Evolutionary conservation across 192 early-diverging fungal genomes (phyloP).

Genomic region (Rhizophlyctis rosea): DNA sequence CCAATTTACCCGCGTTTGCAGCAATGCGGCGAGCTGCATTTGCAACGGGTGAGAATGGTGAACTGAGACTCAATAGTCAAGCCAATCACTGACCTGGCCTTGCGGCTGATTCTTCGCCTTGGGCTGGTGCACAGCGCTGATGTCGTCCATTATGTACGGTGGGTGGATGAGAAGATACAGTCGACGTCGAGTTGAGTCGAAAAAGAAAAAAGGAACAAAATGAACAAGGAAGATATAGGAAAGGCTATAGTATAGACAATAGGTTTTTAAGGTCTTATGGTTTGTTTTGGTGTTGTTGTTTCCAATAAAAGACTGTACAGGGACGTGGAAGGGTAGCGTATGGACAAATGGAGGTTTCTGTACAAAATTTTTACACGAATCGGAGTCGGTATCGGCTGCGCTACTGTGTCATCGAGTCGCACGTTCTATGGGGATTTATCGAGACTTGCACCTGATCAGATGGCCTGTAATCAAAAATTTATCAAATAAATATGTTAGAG

Average conservation of each 20-base stretch:
- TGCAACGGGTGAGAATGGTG: no score
- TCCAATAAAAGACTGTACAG: background rate
- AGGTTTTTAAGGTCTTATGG: background rate
- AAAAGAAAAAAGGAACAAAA: background rate
- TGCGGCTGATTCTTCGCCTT: conserved; percentile 67
- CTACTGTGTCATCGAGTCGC: no score
- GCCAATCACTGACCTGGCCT: conserved; percentile 57
- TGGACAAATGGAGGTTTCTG: background rate
- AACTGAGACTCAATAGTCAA: no score
- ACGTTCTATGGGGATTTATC: no score
- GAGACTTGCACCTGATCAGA: no score
- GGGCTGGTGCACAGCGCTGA: conserved; percentile 54
- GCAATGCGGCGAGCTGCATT: conserved; percentile 38
- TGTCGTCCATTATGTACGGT: conserved; percentile 10
- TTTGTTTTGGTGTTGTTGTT: background rate
- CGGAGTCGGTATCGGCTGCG: no score
- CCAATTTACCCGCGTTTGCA: conserved; percentile 34
- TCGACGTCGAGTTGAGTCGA: background rate
- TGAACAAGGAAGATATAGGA: background rate
- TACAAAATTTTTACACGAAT: conserved; percentile 2
- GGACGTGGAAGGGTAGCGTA: background rate
- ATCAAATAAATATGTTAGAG: no score
- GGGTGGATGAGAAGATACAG: background rate
- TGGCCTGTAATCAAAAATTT: no score
- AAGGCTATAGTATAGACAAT: background rate